phyloP scores from a whole-genome alignment of 306 rosid species.

The Medicago lupulina region DNA sequence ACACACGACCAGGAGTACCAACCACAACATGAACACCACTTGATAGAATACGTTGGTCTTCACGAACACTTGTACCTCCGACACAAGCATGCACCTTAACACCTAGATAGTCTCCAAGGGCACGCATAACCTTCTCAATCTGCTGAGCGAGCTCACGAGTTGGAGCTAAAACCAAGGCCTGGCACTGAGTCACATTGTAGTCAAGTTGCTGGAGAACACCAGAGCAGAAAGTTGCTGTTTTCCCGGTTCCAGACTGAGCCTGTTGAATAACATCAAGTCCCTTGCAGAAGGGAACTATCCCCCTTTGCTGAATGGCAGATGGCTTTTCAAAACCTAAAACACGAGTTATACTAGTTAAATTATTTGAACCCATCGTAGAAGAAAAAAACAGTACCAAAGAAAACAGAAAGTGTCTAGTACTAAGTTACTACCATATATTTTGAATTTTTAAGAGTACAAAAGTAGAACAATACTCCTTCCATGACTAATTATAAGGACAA shows the following conservation, averaged over 20 bases:
- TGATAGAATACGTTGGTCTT: slow-evolving; percentile 75
- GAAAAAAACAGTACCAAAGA: not conserved
- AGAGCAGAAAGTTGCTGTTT: slow-evolving; percentile 83
- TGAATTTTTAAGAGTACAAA: no score
- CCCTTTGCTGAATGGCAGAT: slow-evolving; percentile 85
- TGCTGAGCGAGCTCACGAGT: slow-evolving; percentile 86
- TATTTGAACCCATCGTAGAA: not conserved
- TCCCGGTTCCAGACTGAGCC: slow-evolving; percentile 88
- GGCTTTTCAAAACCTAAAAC: slow-evolving; percentile 80
- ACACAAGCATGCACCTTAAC: slow-evolving; percentile 86
- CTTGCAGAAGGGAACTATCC: slow-evolving; percentile 76
- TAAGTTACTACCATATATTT: no score
- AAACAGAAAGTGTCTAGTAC: not conserved
- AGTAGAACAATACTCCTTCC: not conserved
- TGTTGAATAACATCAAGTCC: slow-evolving; percentile 88
- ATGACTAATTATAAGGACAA: not conserved
- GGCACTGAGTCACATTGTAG: slow-evolving; percentile 64
- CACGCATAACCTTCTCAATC: slow-evolving; percentile 90
- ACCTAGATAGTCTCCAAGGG: slow-evolving; percentile 83
- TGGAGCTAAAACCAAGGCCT: slow-evolving; percentile 80
- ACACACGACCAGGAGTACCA: slow-evolving; percentile 86
- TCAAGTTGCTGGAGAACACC: slow-evolving; percentile 82
- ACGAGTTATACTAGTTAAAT: slow-evolving; percentile 16
- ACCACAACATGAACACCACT: slow-evolving; percentile 85
- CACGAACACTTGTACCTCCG: slow-evolving; percentile 83